Evolutionary conservation across 306 rosid species (phyloP).

Genomic region (Dalbergia cochinchinensis): DNA sequence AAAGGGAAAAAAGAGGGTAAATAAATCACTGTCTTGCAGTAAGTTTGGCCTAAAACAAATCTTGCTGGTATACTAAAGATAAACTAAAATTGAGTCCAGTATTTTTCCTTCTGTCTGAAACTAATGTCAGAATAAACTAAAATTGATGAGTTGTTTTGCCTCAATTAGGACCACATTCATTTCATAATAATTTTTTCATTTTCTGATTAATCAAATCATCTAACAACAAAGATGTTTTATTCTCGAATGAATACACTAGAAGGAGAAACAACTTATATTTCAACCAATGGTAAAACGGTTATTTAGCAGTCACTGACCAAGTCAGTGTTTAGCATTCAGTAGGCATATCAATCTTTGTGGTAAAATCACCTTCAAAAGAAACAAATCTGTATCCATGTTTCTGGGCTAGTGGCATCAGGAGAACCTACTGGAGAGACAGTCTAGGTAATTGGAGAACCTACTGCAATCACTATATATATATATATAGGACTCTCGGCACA

Average conservation of each 20-base stretch:
- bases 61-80: neutral
- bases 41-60: neutral
- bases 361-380: neutral
- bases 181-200: neutral
- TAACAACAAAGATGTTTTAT: conserved; percentile 12
- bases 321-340: too few species aligned
- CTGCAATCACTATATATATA: too few species aligned
- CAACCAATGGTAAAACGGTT: neutral
- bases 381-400: conserved; percentile 1
- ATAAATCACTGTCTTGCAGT: neutral
- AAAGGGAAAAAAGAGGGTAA: neutral
- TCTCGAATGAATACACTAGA: neutral
- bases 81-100: neutral
- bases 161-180: conserved; percentile 3
- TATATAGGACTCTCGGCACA: neutral
- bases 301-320: neutral
- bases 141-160: neutral
- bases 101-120: neutral
- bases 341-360: neutral
- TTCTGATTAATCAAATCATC: conserved; percentile 8
- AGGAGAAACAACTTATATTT: neutral
- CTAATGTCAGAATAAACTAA: neutral
- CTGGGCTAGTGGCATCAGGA: conserved; percentile 15
- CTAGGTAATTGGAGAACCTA: too few species aligned
- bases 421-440: neutral